phyloP scores from a whole-genome alignment of 176 grass and related monocot species.

The Rhynchospora tenuis region DNA sequence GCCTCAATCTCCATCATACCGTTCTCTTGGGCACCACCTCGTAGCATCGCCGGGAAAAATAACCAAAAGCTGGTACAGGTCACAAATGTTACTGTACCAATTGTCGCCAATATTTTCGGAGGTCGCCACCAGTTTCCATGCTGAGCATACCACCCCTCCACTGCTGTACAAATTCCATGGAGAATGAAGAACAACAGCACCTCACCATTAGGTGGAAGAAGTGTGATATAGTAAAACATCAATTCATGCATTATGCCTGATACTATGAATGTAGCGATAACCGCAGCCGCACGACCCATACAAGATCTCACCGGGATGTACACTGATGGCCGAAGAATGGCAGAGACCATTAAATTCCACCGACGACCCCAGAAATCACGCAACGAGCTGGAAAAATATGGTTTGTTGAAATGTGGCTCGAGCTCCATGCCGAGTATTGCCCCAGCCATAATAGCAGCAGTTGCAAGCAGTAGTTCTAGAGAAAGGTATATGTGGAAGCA shows the following conservation, averaged over 20 bases:
- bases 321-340: slow-evolving; percentile 30
- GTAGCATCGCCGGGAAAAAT: slow-evolving; percentile 27
- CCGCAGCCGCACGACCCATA: slow-evolving; percentile 6
- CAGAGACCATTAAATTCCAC: slow-evolving; percentile 39
- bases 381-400: slow-evolving; percentile 24
- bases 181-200: slow-evolving; percentile 20
- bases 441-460: neutral
- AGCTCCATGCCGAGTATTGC: slow-evolving; percentile 24
- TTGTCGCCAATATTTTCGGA: slow-evolving; percentile 9
- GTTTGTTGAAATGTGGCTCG: slow-evolving; percentile 30
- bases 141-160: neutral
- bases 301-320: slow-evolving; percentile 20
- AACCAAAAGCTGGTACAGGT: slow-evolving; percentile 10
- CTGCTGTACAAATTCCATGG: slow-evolving; percentile 24
- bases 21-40: neutral
- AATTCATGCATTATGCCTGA: slow-evolving; percentile 41
- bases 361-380: slow-evolving; percentile 28
- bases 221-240: slow-evolving; percentile 26
- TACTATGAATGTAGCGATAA: slow-evolving; percentile 24
- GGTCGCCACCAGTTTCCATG: slow-evolving; percentile 13
- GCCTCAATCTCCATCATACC: slow-evolving; percentile 20
- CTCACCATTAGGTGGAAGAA: slow-evolving; percentile 4
- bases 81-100: slow-evolving; percentile 2
- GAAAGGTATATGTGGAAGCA: slow-evolving; percentile 29
- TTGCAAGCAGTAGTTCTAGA: slow-evolving; percentile 22